Evolutionary conservation across 352 stramenopile species (phyloP).

Genomic region (Globisporangium okanoganense): DNA sequence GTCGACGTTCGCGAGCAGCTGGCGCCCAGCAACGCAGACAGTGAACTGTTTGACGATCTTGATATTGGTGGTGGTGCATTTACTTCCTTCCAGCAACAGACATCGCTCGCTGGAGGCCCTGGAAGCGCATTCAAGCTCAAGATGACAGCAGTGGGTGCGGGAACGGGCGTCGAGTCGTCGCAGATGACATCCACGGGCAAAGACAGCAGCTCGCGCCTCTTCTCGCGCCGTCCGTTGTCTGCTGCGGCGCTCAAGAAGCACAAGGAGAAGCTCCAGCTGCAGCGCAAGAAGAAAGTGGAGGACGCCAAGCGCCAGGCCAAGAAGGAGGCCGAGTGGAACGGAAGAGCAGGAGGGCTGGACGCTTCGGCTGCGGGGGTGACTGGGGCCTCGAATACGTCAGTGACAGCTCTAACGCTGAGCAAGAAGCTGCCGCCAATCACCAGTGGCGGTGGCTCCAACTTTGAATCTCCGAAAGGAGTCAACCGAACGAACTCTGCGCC

Average conservation of each 20-base stretch:
- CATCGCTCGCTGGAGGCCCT: conserved; percentile 20
- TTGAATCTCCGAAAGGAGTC: conserved; percentile 22
- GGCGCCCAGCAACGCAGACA: conserved; percentile 14
- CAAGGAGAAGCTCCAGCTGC: conserved; percentile 53
- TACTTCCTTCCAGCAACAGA: not conserved
- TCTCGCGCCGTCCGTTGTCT: conserved; percentile 55
- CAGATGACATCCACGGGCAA: conserved; percentile 31
- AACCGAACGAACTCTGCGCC: conserved; percentile 62
- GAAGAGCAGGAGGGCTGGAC: conserved; percentile 68
- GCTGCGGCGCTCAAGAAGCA: conserved; percentile 70
- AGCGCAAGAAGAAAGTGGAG: conserved; percentile 65
- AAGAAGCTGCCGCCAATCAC: conserved; percentile 73
- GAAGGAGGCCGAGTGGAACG: conserved; percentile 79
- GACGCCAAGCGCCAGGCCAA: conserved; percentile 45
- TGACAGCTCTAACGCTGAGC: conserved; percentile 17
- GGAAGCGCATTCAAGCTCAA: conserved; percentile 60
- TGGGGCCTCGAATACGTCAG: not conserved
- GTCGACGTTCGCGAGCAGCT: conserved; percentile 92
- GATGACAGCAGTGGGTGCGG: conserved; percentile 27
- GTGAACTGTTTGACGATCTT: conserved; percentile 6
- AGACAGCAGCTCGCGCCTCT: conserved; percentile 56
- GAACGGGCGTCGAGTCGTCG: conserved; percentile 17
- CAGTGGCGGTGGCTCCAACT: conserved; percentile 11
- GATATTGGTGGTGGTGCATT: conserved; percentile 1
- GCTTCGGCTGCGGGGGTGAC: conserved; percentile 22